phyloP scores from a whole-genome alignment of 139 green algal species.

The Deuterostichococcus epilithicus region DNA sequence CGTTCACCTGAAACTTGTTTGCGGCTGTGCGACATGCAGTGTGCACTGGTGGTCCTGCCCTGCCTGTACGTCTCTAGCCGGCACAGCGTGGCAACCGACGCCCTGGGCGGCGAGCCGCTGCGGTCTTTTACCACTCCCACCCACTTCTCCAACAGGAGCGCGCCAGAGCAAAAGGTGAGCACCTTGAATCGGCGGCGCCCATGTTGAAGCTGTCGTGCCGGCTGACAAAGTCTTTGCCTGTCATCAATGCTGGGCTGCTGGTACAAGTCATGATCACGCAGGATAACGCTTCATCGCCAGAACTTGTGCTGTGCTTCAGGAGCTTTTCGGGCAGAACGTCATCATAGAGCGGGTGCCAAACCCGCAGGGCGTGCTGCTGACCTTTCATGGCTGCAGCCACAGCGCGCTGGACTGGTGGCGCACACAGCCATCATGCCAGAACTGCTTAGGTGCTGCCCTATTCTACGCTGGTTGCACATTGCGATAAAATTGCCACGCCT shows the following conservation, averaged over 20 bases:
- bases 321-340: not conserved
- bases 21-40: not conserved
- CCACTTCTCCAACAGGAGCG: not conserved
- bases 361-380: conserved; percentile 38
- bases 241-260: too few species aligned
- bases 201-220: too few species aligned
- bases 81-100: not conserved
- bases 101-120: not conserved
- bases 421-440: conserved; percentile 22
- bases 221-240: too few species aligned
- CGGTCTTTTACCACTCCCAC: too few species aligned
- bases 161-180: not conserved
- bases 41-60: not conserved
- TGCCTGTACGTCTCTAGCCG: not conserved
- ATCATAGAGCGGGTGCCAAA: not conserved
- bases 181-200: not conserved
- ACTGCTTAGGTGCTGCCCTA: conserved; percentile 38
- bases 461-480: too few species aligned
- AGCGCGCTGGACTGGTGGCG: conserved; percentile 52
- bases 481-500: not conserved
- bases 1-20: not conserved
- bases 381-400: conserved; percentile 62
- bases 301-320: too few species aligned
- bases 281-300: too few species aligned
- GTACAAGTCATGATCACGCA: too few species aligned